Percentiles rank a stretch among this genome's conserved stretches.
Conservation (phyloP, 2,329 filamentous ascomycete genomes). For the Colletotrichum navitas region DNA sequence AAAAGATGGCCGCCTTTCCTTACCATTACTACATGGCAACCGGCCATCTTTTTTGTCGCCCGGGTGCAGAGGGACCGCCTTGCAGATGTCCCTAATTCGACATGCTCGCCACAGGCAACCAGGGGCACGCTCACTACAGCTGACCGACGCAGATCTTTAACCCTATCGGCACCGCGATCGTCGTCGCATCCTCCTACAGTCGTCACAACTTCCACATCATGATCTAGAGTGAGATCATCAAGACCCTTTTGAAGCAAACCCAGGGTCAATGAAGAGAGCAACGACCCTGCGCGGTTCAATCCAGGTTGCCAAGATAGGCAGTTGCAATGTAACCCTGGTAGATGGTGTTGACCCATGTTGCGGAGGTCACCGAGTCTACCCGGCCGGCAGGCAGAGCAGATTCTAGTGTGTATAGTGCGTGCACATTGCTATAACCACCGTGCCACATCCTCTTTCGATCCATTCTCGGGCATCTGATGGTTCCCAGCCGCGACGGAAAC, state of each 20-base stretch:
- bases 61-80: too few species aligned
- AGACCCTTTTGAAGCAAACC: neutral
- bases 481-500: neutral
- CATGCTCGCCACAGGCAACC: constrained; percentile 28
- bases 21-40: too few species aligned
- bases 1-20: too few species aligned
- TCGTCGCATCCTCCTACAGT: constrained; percentile 14
- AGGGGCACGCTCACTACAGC: neutral
- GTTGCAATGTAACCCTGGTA: neutral
- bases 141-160: constrained; percentile 36
- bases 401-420: neutral
- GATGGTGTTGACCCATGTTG: neutral
- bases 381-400: neutral
- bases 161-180: constrained; percentile 29
- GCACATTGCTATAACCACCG: neutral
- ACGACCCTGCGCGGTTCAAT: neutral
- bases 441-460: neutral
- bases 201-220: constrained; percentile 34
- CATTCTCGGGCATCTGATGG: neutral
- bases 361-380: neutral
- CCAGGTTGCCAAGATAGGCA: constrained; percentile 3
- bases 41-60: too few species aligned
- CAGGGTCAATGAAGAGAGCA: neutral
- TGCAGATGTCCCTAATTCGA: constrained; percentile 1
- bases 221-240: constrained; percentile 34